Evolutionary conservation across 2,329 filamentous ascomycete species (phyloP).

Genomic region (Exophiala lecanii-corni): DNA sequence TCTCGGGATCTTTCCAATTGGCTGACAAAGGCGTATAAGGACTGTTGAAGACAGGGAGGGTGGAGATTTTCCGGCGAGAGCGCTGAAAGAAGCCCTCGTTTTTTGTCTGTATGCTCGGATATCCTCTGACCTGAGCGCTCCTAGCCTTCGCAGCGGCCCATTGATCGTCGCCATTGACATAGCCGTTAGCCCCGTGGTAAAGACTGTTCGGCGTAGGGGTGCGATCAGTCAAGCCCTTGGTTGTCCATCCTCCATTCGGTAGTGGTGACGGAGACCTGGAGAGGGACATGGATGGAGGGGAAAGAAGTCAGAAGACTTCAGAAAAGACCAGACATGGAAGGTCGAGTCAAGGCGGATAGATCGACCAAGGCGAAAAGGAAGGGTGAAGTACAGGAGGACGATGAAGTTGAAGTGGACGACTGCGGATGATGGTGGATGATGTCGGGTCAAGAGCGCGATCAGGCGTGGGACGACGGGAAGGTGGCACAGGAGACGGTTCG

Average conservation of each 20-base stretch:
- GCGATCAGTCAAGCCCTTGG: slow-evolving; percentile 69
- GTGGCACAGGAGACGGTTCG: no score
- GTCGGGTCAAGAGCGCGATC: no score
- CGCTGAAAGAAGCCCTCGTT: slow-evolving; percentile 84
- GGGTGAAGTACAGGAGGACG: no score
- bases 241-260: slow-evolving; percentile 82
- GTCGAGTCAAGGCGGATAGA: no score
- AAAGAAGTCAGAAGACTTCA: background rate
- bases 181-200: slow-evolving; percentile 46
- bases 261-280: slow-evolving; percentile 84
- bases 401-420: no score
- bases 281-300: slow-evolving; percentile 60
- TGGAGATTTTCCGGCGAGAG: slow-evolving; percentile 75
- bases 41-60: slow-evolving; percentile 67
- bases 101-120: slow-evolving; percentile 73
- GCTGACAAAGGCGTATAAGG: slow-evolving; percentile 28
- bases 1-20: slow-evolving; percentile 72
- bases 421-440: no score
- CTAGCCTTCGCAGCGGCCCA: slow-evolving; percentile 82
- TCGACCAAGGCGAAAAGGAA: no score
- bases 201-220: slow-evolving; percentile 62
- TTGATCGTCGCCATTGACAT: slow-evolving; percentile 54
- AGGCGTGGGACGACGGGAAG: no score
- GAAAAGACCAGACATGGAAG: background rate
- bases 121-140: slow-evolving; percentile 67